A percentile compares a stretch with the other conserved stretches of the same genome.
Evolutionary conservation across 2,329 filamentous ascomycete genomes (phyloP).

Genomic region (Fusarium graminum): DNA sequence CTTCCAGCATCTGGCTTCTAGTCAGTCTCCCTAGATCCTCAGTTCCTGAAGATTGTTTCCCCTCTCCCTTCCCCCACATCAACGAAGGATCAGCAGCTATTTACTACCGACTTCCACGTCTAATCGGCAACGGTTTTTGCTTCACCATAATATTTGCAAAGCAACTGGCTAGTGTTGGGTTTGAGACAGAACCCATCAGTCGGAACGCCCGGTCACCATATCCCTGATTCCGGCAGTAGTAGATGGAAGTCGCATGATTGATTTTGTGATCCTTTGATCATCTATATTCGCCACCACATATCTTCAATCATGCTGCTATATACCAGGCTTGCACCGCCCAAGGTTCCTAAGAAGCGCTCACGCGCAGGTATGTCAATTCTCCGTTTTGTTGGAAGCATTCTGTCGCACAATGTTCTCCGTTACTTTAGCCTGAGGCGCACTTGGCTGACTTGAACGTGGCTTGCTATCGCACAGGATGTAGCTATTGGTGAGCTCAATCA

Average conservation of each 20-base stretch:
- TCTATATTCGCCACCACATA: conserved; percentile 41
- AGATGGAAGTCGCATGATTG: conserved; percentile 43
- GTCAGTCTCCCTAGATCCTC: conserved; percentile 39
- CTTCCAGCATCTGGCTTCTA: conserved; percentile 29
- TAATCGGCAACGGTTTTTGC: conserved; percentile 17
- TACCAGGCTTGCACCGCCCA: conserved; percentile 68
- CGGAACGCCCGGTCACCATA: conserved; percentile 3
- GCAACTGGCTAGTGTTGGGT: not conserved
- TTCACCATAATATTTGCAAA: conserved; percentile 11
- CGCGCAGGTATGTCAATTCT: conserved; percentile 53
- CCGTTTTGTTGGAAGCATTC: conserved; percentile 17
- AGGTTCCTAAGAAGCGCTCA: conserved; percentile 70
- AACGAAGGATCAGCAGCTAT: conserved; percentile 31
- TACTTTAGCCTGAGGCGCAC: conserved; percentile 5
- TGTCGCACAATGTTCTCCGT: conserved; percentile 15
- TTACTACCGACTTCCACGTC: conserved; percentile 18
- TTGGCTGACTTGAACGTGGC: conserved; percentile 26
- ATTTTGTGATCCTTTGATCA: conserved; percentile 41
- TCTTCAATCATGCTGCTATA: conserved; percentile 66
- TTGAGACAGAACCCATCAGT: not conserved
- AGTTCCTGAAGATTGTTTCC: conserved; percentile 33
- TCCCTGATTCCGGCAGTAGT: conserved; percentile 27
- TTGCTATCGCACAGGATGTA: conserved; percentile 59
- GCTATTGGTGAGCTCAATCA: conserved; percentile 61
- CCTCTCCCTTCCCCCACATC: conserved; percentile 35